phyloP scores from a whole-genome alignment of 1,284 basidiomycete genomes.

The Heterobasidion irregulare region DNA sequence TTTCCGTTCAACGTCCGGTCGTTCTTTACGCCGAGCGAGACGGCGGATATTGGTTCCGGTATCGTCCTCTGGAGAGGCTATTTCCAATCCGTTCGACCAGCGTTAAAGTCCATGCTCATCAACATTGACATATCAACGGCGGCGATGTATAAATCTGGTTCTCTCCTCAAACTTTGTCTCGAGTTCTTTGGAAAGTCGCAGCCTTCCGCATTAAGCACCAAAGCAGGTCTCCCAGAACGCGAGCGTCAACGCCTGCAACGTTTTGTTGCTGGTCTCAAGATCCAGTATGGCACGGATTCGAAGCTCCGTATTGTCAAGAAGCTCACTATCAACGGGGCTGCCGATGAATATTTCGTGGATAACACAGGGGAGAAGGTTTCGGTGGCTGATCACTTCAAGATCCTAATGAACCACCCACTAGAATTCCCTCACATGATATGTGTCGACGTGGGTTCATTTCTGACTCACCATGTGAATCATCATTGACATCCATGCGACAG shows the following conservation, averaged over 20 bases:
- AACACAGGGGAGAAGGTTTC: neutral
- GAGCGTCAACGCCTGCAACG: constrained; percentile 52
- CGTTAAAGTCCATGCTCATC: constrained; percentile 55
- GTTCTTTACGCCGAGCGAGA: constrained; percentile 64
- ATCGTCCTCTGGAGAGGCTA: constrained; percentile 68
- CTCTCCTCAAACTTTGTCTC: constrained; percentile 43
- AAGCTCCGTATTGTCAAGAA: constrained; percentile 13
- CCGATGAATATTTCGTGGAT: neutral
- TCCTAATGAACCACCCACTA: neutral
- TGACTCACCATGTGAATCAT: neutral
- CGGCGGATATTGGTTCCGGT: constrained; percentile 56
- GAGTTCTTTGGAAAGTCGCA: constrained; percentile 40
- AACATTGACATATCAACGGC: constrained; percentile 76
- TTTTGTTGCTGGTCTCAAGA: constrained; percentile 47
- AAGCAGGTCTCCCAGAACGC: constrained; percentile 36
- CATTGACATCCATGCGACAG: neutral
- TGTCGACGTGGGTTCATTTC: no score
- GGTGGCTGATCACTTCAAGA: neutral
- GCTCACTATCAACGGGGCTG: constrained; percentile 7
- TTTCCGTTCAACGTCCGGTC: constrained; percentile 71
- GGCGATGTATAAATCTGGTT: constrained; percentile 58
- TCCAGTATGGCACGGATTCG: constrained; percentile 13
- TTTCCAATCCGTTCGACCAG: constrained; percentile 70
- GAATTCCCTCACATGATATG: no score
- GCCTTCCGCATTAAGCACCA: constrained; percentile 32